Base-by-base conservation (phyloP, 495 filamentous ascomycete genomes). In the Amniculicola lignicola region DNA sequence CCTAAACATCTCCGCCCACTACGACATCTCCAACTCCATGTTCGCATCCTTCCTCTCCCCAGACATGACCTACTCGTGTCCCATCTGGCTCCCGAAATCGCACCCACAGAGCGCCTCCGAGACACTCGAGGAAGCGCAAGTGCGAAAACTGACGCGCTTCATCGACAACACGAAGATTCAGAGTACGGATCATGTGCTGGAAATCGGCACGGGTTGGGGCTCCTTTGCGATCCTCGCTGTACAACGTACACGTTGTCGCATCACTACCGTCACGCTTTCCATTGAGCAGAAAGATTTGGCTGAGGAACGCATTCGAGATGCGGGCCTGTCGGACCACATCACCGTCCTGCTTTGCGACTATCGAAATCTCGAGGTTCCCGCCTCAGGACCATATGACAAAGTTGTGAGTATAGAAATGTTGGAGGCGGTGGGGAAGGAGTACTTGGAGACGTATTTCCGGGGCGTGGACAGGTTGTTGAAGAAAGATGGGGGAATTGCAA, bases 41-140 rank as follows among this genome's bases (percentile, higher is more conserved):
- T 88, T 89, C 57, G 76, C 82, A 6, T 81, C 84, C 2, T 88
- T 88, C 49, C 73, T 89, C 21, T 87, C 84, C 0, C 69, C 75
- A 3, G 86, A 88, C 56, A 86, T 89, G 83, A 88, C 85, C 10
- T 89, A 88, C 61, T 86, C 82, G 2, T 87, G 85, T 58, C 82
- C 84, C 0, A 84, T 88, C 43, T 88, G 84, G 83, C 72, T 72
- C 22, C 68, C 69, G 2, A 54, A 61, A 55, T 64, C 72, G 38
- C 31, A 68, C 45, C 47, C 68, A 10, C 53, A 63, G 39, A 56
- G 64, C 40, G 49, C 58, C 1, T 67, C 74, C 37, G 82, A 88
- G 56, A 74, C 71, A 6, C 71, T 87, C 0, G 74, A 85, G 61
- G 68, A 73, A n/a, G 85, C 86, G 4, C 85, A 88, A 65, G 74